Percentiles rank a stretch among this genome's conserved stretches.
These are phyloP conservation scores for Lasiosphaeria hispida DNA, from an alignment of 495 filamentous ascomycete genomes.

Conservation along the genomic window DNA sequence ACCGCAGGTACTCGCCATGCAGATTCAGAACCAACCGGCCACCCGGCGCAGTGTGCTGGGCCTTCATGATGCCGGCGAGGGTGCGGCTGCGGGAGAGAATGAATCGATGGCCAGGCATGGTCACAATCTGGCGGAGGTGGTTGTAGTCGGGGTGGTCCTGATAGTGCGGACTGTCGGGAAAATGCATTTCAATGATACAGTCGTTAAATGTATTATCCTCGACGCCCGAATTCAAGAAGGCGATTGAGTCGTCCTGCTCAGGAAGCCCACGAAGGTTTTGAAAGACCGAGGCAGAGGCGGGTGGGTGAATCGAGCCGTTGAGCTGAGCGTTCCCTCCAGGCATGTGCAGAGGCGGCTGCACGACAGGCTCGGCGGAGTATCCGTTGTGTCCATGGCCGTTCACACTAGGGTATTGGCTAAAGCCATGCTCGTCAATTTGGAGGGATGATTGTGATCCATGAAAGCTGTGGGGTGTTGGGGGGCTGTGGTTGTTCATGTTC, in stretches of 20 bases:
- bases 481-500: constrained; percentile 42
- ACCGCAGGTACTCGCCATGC: constrained; percentile 47
- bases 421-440: constrained; percentile 32
- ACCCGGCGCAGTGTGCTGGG: constrained; percentile 16
- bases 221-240: constrained; percentile 39
- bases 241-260: constrained; percentile 36
- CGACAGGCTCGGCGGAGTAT: constrained; percentile 2
- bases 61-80: constrained; percentile 28
- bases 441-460: constrained; percentile 52
- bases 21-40: constrained; percentile 41
- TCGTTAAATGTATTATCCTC: constrained; percentile 44
- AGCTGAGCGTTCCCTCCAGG: constrained; percentile 16
- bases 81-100: constrained; percentile 51
- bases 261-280: constrained; percentile 18
- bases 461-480: constrained; percentile 53
- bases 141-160: constrained; percentile 46
- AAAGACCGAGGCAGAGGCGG: constrained; percentile 3
- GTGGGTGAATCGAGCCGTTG: constrained; percentile 2
- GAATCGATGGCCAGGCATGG: constrained; percentile 50
- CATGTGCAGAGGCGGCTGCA: constrained; percentile 5
- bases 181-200: constrained; percentile 48
- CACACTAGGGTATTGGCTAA: constrained; percentile 25
- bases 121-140: constrained; percentile 34
- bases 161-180: constrained; percentile 35
- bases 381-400: constrained; percentile 21